A percentile compares a stretch with the other conserved stretches of the same genome.
Conservation (phyloP, 108 stramenopile species). For the Parietichytrium sp. region DNA sequence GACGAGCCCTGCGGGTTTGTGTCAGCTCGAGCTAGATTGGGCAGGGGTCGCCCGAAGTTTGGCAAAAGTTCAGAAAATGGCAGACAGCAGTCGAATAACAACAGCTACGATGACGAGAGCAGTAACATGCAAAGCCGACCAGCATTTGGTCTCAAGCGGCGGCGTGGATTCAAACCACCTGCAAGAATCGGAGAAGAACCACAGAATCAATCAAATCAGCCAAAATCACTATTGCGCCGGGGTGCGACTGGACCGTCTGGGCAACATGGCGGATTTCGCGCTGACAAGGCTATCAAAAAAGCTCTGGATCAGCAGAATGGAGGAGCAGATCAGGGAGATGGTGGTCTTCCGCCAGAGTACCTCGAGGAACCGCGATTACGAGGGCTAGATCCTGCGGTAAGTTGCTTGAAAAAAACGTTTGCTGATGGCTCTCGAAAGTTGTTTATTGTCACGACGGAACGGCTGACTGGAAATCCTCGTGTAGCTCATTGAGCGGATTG, state of each 20-base stretch:
- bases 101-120: too few species aligned
- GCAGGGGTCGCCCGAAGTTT: too few species aligned
- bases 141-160: background rate
- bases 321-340: background rate
- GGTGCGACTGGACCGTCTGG: background rate
- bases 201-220: background rate
- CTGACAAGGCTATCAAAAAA: conserved; percentile 16
- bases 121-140: too few species aligned
- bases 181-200: background rate
- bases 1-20: too few species aligned
- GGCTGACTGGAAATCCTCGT: too few species aligned
- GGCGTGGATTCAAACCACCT: conserved; percentile 7
- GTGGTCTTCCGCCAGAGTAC: conserved; percentile 8
- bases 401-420: too few species aligned
- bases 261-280: background rate
- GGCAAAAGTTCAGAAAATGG: too few species aligned
- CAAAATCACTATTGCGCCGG: background rate
- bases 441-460: too few species aligned
- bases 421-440: too few species aligned
- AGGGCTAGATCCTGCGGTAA: conserved; percentile 30
- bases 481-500: conserved; percentile 80
- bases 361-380: conserved; percentile 27
- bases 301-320: background rate
- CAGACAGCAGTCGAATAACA: too few species aligned
- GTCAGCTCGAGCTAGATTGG: too few species aligned